Base-by-base conservation (phyloP, 495 filamentous ascomycete genomes). In the Pseudevernia furfuracea region DNA sequence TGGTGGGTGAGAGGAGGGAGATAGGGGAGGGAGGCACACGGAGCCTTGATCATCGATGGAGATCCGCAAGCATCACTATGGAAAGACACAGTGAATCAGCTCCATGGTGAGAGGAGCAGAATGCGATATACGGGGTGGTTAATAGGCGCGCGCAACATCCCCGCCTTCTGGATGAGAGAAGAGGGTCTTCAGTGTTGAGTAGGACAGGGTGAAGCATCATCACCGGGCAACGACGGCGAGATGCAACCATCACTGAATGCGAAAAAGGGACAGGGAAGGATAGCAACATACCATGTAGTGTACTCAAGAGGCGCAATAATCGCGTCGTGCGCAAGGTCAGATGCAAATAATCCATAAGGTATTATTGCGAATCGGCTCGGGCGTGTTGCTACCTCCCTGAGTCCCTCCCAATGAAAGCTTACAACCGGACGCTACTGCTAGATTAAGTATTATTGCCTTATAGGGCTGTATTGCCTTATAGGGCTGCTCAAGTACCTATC, bases 271-370 rank as follows among this genome's bases (percentile, higher is more conserved):
- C 11, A 30, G 44, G 17, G 11, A 58, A 38, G 28, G 41, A 39
- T 28, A 48, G 53, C 56, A 59, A 64, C 62, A 52, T 64, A 64
- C 62, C 56, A 46, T 64, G 32, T 9, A 64, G 37, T 39, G 55
- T 43, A 25, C 4, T 46, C 44, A 46, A 59, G 53, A 64, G 28
- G 58, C 58, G 64, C 64, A 59, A 61, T 66, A 61, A 62, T 66
- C 64, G 64, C 64, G 64, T 66, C 56, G 49, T 46, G 53, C 49
- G 49, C 49, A 53, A 53, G 25, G 28, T 53, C 49, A 53, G 49
- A 53, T 53, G 49, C 49, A 53, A 53, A 53, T 60, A 41, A 43
- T 60, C 30, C 21, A 19, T 25, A n/a, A n/a, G n/a, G n/a, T n/a
- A 34, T 61, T 48, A 48, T 48, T 61, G 59, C 43, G 41, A 32